Percentiles rank a stretch among this genome's conserved stretches.
Evolutionary conservation across 2,329 filamentous ascomycete species (phyloP).

Genomic region (Paracoccidioides brasiliensis): DNA sequence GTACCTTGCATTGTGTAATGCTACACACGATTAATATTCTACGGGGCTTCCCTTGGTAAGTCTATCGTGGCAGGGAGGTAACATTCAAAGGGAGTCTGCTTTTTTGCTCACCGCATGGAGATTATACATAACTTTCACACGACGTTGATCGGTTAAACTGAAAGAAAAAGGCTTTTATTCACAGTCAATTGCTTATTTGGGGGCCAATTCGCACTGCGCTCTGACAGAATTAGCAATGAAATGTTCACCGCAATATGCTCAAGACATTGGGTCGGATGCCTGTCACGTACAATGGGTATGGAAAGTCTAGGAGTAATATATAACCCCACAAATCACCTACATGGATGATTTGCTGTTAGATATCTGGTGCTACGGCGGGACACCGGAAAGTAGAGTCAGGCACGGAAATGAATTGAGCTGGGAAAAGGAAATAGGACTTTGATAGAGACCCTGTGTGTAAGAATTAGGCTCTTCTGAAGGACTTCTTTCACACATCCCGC

Average conservation of each 20-base stretch:
- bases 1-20: slow-evolving; percentile 1
- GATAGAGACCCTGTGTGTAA: too few relatives aligned
- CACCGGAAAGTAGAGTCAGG: too few relatives aligned
- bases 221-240: neutral
- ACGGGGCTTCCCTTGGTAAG: neutral
- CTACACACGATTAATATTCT: neutral
- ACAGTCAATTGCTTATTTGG: neutral
- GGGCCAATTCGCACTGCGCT: neutral
- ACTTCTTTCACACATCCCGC: too few relatives aligned
- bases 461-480: too few relatives aligned
- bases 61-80: neutral
- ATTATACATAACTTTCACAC: neutral
- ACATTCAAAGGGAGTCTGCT: neutral
- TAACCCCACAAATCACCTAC: too few relatives aligned
- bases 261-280: neutral
- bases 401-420: too few relatives aligned
- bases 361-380: too few relatives aligned
- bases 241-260: neutral
- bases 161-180: neutral
- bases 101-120: neutral
- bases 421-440: too few relatives aligned
- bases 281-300: neutral
- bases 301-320: neutral
- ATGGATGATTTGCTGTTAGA: too few relatives aligned
- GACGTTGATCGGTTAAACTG: neutral